Conservation (phyloP, 2,329 filamentous ascomycete species). For the Ophiostoma novo-ulmi region DNA sequence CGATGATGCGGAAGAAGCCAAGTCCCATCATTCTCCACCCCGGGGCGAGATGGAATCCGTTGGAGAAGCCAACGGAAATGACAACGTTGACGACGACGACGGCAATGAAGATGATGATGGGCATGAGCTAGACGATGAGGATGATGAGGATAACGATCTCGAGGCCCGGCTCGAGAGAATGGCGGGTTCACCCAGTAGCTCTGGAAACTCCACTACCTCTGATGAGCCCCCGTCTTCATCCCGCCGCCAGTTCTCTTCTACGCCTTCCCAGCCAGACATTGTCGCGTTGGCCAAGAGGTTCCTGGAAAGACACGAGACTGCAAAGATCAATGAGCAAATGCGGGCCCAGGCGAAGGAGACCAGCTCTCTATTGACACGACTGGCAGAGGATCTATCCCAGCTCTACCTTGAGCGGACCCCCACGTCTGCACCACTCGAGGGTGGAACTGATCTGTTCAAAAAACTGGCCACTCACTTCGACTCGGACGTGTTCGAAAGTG, state of each 20-base stretch:
- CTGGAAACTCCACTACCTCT: conserved; percentile 61
- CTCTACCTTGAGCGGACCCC: conserved; percentile 60
- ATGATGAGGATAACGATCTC: conserved; percentile 37
- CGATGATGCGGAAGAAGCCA: conserved; percentile 29
- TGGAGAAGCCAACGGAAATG: conserved; percentile 32
- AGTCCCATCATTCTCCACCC: conserved; percentile 15
- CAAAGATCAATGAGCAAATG: conserved; percentile 65
- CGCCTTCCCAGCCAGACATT: conserved; percentile 66
- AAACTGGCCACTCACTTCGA: conserved; percentile 80
- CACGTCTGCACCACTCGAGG: conserved; percentile 41
- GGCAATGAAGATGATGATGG: conserved; percentile 50
- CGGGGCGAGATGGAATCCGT: not conserved
- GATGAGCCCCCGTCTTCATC: conserved; percentile 49
- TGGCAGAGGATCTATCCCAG: conserved; percentile 66
- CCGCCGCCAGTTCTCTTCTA: conserved; percentile 43
- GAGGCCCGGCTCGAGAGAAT: conserved; percentile 32
- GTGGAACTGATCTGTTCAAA: conserved; percentile 64
- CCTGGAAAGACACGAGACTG: conserved; percentile 73
- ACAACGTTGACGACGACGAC: conserved; percentile 34
- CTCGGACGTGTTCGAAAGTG: conserved; percentile 80
- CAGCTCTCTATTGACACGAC: conserved; percentile 62
- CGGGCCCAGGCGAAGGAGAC: conserved; percentile 75
- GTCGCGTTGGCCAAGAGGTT: conserved; percentile 75
- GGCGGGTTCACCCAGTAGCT: conserved; percentile 62
- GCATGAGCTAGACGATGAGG: conserved; percentile 49